Conservation (phyloP, 805 yeast species). For the Metahyphopichia silvanorum region DNA sequence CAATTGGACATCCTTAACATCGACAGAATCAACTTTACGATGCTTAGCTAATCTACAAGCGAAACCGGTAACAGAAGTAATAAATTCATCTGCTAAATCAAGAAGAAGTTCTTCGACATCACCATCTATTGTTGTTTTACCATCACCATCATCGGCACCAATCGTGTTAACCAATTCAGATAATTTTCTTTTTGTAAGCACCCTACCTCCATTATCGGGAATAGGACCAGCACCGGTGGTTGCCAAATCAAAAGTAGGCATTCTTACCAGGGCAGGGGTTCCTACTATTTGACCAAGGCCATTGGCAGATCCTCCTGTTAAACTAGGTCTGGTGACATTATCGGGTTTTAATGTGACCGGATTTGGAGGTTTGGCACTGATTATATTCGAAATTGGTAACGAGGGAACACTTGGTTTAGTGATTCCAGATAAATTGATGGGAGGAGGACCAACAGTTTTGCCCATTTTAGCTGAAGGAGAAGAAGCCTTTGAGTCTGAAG, state of each 20-base stretch:
- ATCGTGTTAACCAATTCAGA: constrained; percentile 81
- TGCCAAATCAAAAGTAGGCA: constrained; percentile 76
- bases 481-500: constrained; percentile 10
- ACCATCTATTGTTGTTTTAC: constrained; percentile 87
- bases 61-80: constrained; percentile 83
- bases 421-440: constrained; percentile 33
- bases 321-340: constrained; percentile 60
- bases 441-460: constrained; percentile 16
- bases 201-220: constrained; percentile 67
- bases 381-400: constrained; percentile 67
- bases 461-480: constrained; percentile 5
- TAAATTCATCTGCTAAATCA: constrained; percentile 95
- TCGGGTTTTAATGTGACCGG: constrained; percentile 61
- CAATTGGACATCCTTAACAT: constrained; percentile 84
- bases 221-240: constrained; percentile 25
- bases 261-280: constrained; percentile 68
- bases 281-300: constrained; percentile 60
- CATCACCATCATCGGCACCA: constrained; percentile 86
- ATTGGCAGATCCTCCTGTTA: constrained; percentile 81
- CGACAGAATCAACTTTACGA: constrained; percentile 81
- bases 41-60: constrained; percentile 96
- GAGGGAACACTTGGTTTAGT: constrained; percentile 58
- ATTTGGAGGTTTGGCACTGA: constrained; percentile 62
- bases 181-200: constrained; percentile 83
- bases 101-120: constrained; percentile 89